phyloP scores from a whole-genome alignment of 768 basidiomycete genomes.

The Tulasnella sp. region DNA sequence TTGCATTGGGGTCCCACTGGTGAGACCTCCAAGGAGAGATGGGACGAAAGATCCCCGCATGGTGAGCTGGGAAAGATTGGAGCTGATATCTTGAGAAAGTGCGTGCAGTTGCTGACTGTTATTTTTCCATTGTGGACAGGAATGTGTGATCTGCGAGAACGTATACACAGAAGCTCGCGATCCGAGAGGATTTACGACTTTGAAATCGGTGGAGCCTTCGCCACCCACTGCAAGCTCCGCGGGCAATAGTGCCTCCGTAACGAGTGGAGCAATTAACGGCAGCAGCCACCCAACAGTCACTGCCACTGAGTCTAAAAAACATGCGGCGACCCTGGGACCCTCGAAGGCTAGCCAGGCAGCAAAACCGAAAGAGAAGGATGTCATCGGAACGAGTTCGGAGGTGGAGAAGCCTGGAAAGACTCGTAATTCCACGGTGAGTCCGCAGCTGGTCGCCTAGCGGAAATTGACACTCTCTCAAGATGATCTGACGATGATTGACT shows the following conservation, averaged over 20 bases:
- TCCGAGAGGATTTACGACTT: slow-evolving; percentile 13
- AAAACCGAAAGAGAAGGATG: neutral
- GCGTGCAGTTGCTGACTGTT: neutral
- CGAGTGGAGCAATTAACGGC: neutral
- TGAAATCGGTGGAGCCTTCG: slow-evolving; percentile 5
- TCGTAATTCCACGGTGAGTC: neutral
- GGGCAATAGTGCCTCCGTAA: neutral
- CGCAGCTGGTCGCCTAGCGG: neutral
- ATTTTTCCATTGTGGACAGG: slow-evolving; percentile 43
- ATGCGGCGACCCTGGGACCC: slow-evolving; percentile 3
- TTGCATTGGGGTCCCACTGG: slow-evolving; percentile 81
- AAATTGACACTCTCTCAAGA: neutral
- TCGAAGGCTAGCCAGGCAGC: neutral
- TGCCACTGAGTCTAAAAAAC: neutral
- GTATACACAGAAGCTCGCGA: slow-evolving; percentile 49
- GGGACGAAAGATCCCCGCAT: slow-evolving; percentile 59
- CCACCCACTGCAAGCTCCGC: neutral
- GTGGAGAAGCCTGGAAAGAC: neutral
- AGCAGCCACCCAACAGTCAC: neutral
- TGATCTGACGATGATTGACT: neutral
- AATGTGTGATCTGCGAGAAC: slow-evolving; percentile 73
- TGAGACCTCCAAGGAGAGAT: slow-evolving; percentile 54
- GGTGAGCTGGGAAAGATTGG: slow-evolving; percentile 41
- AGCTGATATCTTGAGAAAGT: neutral
- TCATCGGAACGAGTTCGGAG: slow-evolving; percentile 9